Evolutionary conservation across 768 basidiomycete genomes (phyloP), one percentile per base, ranked within the genome.

Genomic region (Ramaria rubella): DNA sequence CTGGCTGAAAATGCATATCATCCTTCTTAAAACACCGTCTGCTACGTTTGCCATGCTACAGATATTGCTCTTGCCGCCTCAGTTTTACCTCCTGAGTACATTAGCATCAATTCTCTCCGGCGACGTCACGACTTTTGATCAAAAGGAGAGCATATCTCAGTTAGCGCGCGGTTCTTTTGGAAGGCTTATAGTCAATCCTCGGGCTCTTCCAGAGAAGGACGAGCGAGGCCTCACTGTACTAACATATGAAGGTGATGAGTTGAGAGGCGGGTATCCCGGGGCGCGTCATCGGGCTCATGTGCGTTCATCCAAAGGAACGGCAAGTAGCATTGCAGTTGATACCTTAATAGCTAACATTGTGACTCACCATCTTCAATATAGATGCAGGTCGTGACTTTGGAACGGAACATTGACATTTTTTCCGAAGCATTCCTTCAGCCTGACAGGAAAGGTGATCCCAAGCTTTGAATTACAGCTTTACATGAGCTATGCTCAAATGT

Each of bases 221-320:
- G 67, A 64, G n/a, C 66, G 75, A 31, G 82, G 81, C 5, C 68
- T 73, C 33, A 69, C 70, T 5, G 70, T 80, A 33, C 68, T 87
- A 44, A 78, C 81, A 0, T 87, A 84, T 56, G 83, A 87, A 67
- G 86, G 85, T 14, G 87, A 89, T 64, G 84, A 87, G 69, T 73
- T 76, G 17, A 73, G 81, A 21, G 86, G 83, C 4, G 85, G 85
- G 5, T 68, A 77, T 1, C 68, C 72, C 48, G 85, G 85, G 5
- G 72, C 81, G 19, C 68, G 79, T 19, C 87, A 89, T 71, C 77
- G 87, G 17, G 77, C 76, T 7, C 54, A 76, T 19, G 72, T 83
- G 29, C 77, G 69, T 63, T 66, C 77, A 46, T 71, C 70, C 9
- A 73, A 76, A 62, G 75, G 72, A 55, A 79, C 77, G 61, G 83